Base-by-base conservation (phyloP, 208 protist genomes). In the Trypanosoma mega region DNA sequence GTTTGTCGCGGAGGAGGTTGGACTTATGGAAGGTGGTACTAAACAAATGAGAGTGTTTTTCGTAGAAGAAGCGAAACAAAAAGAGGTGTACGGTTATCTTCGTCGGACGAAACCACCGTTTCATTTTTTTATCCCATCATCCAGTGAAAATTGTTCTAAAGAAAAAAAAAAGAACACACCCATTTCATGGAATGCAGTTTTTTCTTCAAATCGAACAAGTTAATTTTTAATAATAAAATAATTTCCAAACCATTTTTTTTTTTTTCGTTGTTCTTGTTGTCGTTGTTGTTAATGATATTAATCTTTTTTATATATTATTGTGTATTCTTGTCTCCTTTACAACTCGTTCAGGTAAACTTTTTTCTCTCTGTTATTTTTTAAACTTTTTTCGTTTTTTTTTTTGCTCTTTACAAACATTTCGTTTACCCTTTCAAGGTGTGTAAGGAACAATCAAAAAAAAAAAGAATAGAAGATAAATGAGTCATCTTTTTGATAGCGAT, bases 1-100 rank as follows among this genome's bases (percentile, higher is more conserved):
- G 11, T 86, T 79, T 56, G 75, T 86, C 0, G 63, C 74, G 16
- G 79, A 67, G 5, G 62, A 50, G 11, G 72, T 76, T 21, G 79
- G 77, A 46, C 44, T 63, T 3, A 23, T 30, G 1, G 6, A 27
- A 5, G n/a, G 33, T 45, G 39, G 39, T 36, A 30, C 21, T 14
- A 54, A 46, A 34, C 26, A 48, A 36, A 31, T 70, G 20, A 44
- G 21, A 23, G 30, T 63, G 4, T 63, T 51, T 44, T 70, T 70
- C 34, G 51, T 29, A 11, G 18, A 49, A 24, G 31, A 53, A n/a
- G 34, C 36, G 23, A 57, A 50, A 31, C 64, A 43, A n/a, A 34
- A 55, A 18, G 30, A 63, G 23, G 64, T 55, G 9, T 58, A 63
- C 30, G 1, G 36, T 12, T 55, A 58, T 37, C 48, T 70, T 21